Evolutionary conservation across 2,329 filamentous ascomycete genomes (phyloP).

Genomic region (Scytalidium lignicola): DNA sequence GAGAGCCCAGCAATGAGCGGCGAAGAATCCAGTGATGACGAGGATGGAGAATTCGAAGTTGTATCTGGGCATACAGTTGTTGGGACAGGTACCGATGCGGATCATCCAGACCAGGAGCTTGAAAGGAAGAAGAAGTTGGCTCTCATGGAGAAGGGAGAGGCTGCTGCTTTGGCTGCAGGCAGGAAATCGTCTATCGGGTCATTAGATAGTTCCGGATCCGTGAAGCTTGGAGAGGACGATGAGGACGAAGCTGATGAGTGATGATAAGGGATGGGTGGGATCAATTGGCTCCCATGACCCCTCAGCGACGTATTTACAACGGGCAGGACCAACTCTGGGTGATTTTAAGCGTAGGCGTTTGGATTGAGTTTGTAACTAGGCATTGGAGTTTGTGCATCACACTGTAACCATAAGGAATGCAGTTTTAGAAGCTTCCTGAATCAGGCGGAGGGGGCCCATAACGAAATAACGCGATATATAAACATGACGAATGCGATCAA

Average conservation of each 20-base stretch:
- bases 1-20: constrained; percentile 26
- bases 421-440: no score
- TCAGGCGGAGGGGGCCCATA: no score
- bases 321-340: not conserved
- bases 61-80: constrained; percentile 22
- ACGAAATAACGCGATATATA: no score
- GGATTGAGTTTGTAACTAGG: not conserved
- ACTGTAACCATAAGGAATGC: no score
- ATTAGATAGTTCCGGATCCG: constrained; percentile 12
- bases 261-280: not conserved
- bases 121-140: constrained; percentile 48
- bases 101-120: constrained; percentile 14
- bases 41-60: constrained; percentile 29
- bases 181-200: constrained; percentile 19
- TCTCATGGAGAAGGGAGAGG: constrained; percentile 56
- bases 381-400: not conserved
- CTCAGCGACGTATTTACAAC: not conserved
- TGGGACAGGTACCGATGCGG: constrained; percentile 12
- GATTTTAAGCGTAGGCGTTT: not conserved
- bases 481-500: no score
- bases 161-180: constrained; percentile 38
- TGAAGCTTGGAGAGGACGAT: not conserved
- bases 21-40: constrained; percentile 32
- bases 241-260: not conserved
- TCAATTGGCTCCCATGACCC: not conserved